phyloP scores from a whole-genome alignment of 768 basidiomycete species.

The Lactarius quietus region DNA sequence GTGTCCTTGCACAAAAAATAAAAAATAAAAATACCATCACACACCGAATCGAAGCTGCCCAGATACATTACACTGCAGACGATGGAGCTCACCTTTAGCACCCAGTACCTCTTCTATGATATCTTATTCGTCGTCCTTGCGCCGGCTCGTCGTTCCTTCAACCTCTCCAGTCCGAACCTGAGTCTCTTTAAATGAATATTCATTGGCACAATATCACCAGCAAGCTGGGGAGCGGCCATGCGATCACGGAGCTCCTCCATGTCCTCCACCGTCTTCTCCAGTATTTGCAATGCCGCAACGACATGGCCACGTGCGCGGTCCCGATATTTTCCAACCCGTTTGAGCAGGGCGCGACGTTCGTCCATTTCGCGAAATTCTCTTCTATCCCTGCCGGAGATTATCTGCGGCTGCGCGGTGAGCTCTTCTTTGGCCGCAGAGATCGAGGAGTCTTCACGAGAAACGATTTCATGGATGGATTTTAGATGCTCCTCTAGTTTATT shows the following conservation, averaged over 20 bases:
- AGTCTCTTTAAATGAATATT: constrained; percentile 79
- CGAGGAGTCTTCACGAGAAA: constrained; percentile 53
- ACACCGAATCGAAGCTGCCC: no score
- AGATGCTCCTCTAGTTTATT: constrained; percentile 62
- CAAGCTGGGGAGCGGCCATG: constrained; percentile 62
- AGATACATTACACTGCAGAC: no score
- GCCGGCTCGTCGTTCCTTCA: constrained; percentile 54
- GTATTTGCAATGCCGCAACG: constrained; percentile 55
- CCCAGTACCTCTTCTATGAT: constrained; percentile 32
- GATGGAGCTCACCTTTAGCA: neutral
- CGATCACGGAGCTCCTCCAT: constrained; percentile 75
- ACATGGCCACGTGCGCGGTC: constrained; percentile 63
- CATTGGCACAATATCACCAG: constrained; percentile 54
- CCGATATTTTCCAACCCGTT: constrained; percentile 53
- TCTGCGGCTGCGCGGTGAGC: constrained; percentile 66
- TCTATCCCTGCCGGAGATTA: constrained; percentile 59
- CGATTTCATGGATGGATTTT: constrained; percentile 51
- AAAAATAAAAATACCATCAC: neutral
- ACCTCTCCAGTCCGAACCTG: constrained; percentile 52
- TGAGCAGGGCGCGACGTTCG: constrained; percentile 50
- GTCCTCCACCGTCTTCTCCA: constrained; percentile 64
- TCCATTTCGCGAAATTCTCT: constrained; percentile 47
- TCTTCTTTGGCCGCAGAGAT: constrained; percentile 46
- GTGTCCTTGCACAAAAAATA: neutral
- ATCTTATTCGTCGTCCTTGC: constrained; percentile 46